Percentiles rank a stretch among this genome's conserved stretches.
phyloP scores from a whole-genome alignment of 805 yeast species.

The Cyberlindnera galapagoensis region DNA sequence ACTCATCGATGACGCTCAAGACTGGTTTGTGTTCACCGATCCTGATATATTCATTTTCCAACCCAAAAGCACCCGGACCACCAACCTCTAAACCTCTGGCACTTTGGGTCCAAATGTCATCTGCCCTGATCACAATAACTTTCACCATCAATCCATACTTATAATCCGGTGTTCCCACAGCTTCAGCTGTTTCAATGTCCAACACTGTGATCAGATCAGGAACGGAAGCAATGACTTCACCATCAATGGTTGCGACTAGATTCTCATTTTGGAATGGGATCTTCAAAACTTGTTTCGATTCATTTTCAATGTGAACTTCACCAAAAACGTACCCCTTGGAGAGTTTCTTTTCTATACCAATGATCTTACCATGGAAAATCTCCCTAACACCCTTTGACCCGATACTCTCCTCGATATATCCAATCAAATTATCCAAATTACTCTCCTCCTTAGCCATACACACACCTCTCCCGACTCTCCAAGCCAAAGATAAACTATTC shows the following conservation, averaged over 20 bases:
- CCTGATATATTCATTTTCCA: conserved; percentile 31
- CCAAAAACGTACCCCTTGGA: conserved; percentile 41
- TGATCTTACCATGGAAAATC: conserved; percentile 37
- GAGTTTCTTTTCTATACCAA: conserved; percentile 35
- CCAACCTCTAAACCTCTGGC: conserved; percentile 33
- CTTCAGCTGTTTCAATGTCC: conserved; percentile 39
- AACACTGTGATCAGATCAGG: conserved; percentile 40
- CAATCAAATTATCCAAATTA: conserved; percentile 31
- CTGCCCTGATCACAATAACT: conserved; percentile 30
- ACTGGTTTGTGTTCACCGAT: conserved; percentile 32
- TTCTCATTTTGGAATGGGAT: conserved; percentile 48
- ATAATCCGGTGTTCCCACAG: conserved; percentile 45
- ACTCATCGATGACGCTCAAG: conserved; percentile 33
- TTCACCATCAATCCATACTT: conserved; percentile 37
- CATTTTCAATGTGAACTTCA: conserved; percentile 31
- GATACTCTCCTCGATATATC: conserved; percentile 31
- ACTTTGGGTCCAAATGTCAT: conserved; percentile 29
- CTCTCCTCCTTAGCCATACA: conserved; percentile 30
- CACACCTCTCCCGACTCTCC: conserved; percentile 44
- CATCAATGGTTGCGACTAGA: conserved; percentile 28
- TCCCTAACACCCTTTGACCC: conserved; percentile 26
- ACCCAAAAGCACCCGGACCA: conserved; percentile 31
- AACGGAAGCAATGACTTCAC: conserved; percentile 32
- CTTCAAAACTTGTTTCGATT: conserved; percentile 14
- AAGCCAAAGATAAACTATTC: conserved; percentile 34